Evolutionary conservation across 306 rosid genomes (phyloP).

Genomic region (Malus sieversii): DNA sequence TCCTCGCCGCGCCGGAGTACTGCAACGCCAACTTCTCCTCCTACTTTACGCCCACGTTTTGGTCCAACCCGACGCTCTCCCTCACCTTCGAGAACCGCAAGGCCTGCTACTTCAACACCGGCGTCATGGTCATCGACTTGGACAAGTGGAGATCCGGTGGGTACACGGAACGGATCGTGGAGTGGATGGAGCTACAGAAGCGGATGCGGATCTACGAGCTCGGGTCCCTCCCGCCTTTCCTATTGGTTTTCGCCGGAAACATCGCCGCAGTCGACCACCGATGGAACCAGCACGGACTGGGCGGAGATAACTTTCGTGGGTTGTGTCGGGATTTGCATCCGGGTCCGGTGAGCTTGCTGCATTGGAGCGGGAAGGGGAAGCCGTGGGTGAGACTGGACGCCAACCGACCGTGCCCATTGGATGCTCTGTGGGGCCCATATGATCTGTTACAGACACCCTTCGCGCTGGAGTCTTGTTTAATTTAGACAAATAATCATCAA

Average conservation of each 20-base stretch:
- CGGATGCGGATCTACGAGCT: constrained; percentile 91
- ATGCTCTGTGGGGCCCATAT: constrained; percentile 89
- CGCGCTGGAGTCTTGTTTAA: constrained; percentile 48
- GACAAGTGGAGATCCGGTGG: constrained; percentile 71
- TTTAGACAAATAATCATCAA: neutral
- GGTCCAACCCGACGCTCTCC: constrained; percentile 79
- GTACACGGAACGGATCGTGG: constrained; percentile 66
- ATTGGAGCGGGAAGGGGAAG: constrained; percentile 98
- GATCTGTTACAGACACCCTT: constrained; percentile 61
- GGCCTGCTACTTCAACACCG: constrained; percentile 93
- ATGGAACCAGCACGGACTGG: constrained; percentile 99
- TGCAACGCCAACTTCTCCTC: constrained; percentile 83
- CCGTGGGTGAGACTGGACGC: constrained; percentile 92
- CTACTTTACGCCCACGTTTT: constrained; percentile 77
- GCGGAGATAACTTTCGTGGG: constrained; percentile 87
- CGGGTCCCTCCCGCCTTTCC: constrained; percentile 83
- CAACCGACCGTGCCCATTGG: constrained; percentile 77
- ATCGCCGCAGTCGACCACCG: constrained; percentile 74
- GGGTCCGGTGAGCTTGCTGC: constrained; percentile 84
- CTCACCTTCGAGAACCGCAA: constrained; percentile 55
- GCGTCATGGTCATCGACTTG: constrained; percentile 92
- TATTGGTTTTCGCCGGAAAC: constrained; percentile 76
- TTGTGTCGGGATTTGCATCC: constrained; percentile 73
- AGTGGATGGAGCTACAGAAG: constrained; percentile 99
- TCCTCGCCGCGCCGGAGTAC: constrained; percentile 94